Base-by-base conservation (phyloP, 768 basidiomycete genomes). In the Lactarius evosmus region DNA sequence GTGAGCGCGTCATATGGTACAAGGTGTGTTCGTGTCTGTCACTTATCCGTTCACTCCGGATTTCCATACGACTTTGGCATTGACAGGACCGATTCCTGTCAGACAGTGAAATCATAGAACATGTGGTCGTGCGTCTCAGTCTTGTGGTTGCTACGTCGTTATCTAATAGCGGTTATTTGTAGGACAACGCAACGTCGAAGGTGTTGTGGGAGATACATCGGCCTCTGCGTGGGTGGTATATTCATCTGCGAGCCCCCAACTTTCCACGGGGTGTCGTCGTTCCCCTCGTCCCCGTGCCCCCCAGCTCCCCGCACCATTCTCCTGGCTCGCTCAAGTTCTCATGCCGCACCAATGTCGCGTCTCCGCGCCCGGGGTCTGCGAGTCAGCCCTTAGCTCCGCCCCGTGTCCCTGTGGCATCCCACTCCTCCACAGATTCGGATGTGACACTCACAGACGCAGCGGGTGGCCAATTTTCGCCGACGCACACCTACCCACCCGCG, bases 141-240 rank as follows among this genome's bases (percentile, higher is more conserved):
- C 19, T 22, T n/a, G 25, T 34, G 46, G 22, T 16, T 29, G 6
- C 14, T 17, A 36, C 34, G 46, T 56, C 25, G 49, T 58, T 50
- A 56, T 36, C 33, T 25, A 25, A 27, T 62, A 16, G 17, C 46
- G 0, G 19, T 22, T 25, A 14, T 12, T 34, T 36, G 4, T 63
- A 88, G 88, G 87, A 92, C 62, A 88, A 87, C 44, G 79, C 83
- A n/a, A 85, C 82, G 4, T 83, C 82, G 27, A 80, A 81, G 0
- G 72, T 90, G 2, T 80, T 82, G 60, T 93, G 91, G 91, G 83
- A 83, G 11, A 84, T 92, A 30, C 91, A 92, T 72, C 83, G 85
- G 6, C 91, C 91, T 1, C 84, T 85, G 62, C 83, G 87, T 32
- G 91, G 91, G 51, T 93, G 91, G 91, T 93, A 93, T 73, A 85